Evolutionary conservation across 495 filamentous ascomycete species (phyloP).

Genomic region (Zalerion maritima): DNA sequence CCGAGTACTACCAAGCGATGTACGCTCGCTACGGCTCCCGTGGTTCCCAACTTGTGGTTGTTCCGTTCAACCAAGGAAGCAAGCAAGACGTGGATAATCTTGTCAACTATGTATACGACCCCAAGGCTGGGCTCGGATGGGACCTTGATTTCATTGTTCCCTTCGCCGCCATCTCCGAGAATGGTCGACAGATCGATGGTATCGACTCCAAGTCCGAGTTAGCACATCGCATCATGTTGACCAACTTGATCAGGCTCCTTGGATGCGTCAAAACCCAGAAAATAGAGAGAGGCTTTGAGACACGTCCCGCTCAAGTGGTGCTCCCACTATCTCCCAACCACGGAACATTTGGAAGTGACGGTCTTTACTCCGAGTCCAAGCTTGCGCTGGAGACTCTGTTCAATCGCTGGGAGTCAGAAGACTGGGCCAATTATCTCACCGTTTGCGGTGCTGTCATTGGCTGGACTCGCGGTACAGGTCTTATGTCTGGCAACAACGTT

Average conservation of each 20-base stretch:
- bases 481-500: conserved; percentile 97
- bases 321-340: conserved; percentile 95
- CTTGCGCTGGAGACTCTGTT: conserved; percentile 93
- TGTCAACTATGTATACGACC: conserved; percentile 87
- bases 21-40: conserved; percentile 85
- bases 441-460: conserved; percentile 98
- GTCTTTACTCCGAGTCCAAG: conserved; percentile 97
- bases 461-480: conserved; percentile 94
- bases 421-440: conserved; percentile 94
- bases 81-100: conserved; percentile 93
- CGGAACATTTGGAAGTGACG: conserved; percentile 95
- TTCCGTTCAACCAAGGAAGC: conserved; percentile 97
- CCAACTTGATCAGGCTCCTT: conserved; percentile 82
- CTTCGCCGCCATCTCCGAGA: conserved; percentile 94
- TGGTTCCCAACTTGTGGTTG: conserved; percentile 91
- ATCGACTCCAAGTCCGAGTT: conserved; percentile 98
- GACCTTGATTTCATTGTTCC: conserved; percentile 93
- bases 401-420: conserved; percentile 96
- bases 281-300: conserved; percentile 72
- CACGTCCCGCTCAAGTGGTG: conserved; percentile 90
- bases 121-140: conserved; percentile 95
- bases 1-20: conserved; percentile 98
- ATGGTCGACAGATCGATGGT: conserved; percentile 92
- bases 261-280: conserved; percentile 87
- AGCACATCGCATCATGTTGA: conserved; percentile 98